phyloP scores from a whole-genome alignment of 345 rosid species.

The Acer negundo region DNA sequence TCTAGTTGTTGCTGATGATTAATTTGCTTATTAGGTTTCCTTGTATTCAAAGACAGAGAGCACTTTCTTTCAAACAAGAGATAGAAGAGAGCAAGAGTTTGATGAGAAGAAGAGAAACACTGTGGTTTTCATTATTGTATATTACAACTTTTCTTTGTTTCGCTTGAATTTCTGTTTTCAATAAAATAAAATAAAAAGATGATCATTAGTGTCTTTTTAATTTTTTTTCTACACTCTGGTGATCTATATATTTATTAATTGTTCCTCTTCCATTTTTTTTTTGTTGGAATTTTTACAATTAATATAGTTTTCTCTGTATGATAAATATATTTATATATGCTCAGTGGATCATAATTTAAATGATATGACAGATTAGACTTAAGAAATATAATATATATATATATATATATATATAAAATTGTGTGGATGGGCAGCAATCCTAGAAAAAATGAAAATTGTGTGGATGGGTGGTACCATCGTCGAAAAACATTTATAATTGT shows the following conservation, averaged over 20 bases:
- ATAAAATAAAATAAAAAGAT: slow-evolving; percentile 21
- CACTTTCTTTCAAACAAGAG: slow-evolving; percentile 6
- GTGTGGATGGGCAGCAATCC: slow-evolving; percentile 3
- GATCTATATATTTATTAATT: slow-evolving; percentile 4
- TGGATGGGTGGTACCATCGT: neutral
- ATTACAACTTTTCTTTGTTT: slow-evolving; percentile 20
- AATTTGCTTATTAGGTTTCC: slow-evolving; percentile 10
- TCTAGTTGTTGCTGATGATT: slow-evolving; percentile 19
- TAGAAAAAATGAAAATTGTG: neutral
- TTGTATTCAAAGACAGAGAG: slow-evolving; percentile 17
- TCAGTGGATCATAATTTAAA: slow-evolving; percentile 9
- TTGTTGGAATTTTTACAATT: neutral
- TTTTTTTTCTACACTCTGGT: neutral
- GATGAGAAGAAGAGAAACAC: slow-evolving; percentile 19
- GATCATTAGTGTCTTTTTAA: slow-evolving; percentile 18
- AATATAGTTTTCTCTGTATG: neutral
- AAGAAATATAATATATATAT: neutral
- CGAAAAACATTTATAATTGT: neutral
- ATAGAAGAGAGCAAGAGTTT: neutral
- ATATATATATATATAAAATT: neutral
- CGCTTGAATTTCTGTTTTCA: slow-evolving; percentile 23
- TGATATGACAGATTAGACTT: slow-evolving; percentile 11
- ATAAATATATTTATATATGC: neutral
- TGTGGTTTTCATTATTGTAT: slow-evolving; percentile 20
- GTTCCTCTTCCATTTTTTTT: neutral